Base-by-base conservation (phyloP, 768 basidiomycete species). In the Termitomyces titanicus region DNA sequence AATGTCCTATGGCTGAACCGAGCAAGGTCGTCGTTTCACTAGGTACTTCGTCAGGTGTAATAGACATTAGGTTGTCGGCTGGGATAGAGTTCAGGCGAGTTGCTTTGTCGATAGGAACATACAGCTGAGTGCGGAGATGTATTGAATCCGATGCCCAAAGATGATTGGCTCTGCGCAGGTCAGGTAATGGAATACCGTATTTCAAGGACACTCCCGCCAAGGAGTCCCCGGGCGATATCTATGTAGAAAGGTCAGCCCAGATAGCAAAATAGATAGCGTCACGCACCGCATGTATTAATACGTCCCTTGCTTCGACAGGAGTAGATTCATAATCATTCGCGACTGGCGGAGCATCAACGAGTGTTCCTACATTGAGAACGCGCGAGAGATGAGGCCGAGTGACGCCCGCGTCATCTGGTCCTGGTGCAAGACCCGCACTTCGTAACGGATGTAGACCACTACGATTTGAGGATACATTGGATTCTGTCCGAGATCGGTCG, bases 121-220 rank as follows among this genome's bases (percentile, higher is more conserved):
- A 86, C 34, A 97, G 82, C 6, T 83, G 76, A 44, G 85, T 84
- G 27, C 95, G 88, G 33, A 94, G 80, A 71, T 96, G 92, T 44
- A 99, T 89, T 1, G 92, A 81, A 67, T 98, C 97, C 7, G 91
- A 88, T 6, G 92, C 69, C 97, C 97, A 99, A 8, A 99, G 76
- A 60, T 94, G 92, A 69, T 99, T 99, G 46, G 86, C 86, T 61
- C 85, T 79, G 46, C 95, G 86, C 12, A 99, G 79, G 13, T 89
- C 86, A 25, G 91, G 80, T 51, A 97, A 75, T 17, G 86, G 81
- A 51, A 96, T 87, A 2, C 92, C 92, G 68, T 98, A 97, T 63
- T 86, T 92, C 47, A 98, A 75, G 0, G 96, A 85, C 12, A 98
- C 86, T 25, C 92, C 88, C 15, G 93, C 83, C 29, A 98, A 73